Conservation (phyloP, 2,329 filamentous ascomycete species). For the Helotiales sp. region DNA sequence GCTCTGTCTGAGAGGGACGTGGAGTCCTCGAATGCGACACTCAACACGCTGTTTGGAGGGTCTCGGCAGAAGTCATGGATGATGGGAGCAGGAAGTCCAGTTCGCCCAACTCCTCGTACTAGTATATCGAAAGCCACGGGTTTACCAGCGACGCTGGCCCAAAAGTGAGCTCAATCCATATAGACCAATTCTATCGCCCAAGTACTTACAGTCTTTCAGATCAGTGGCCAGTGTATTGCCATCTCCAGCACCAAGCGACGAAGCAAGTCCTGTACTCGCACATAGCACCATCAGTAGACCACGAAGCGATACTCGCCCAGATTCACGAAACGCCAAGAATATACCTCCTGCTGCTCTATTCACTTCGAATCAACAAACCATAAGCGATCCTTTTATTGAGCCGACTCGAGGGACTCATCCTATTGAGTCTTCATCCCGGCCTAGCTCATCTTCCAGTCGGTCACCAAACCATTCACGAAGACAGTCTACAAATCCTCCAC, state of each 20-base stretch:
- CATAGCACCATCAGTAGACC: slow-evolving; percentile 43
- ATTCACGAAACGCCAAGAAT: slow-evolving; percentile 10
- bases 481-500: slow-evolving; percentile 5
- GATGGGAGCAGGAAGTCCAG: slow-evolving; percentile 34
- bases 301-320: slow-evolving; percentile 17
- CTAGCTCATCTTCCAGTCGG: slow-evolving; percentile 5
- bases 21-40: slow-evolving; percentile 43
- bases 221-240: slow-evolving; percentile 21
- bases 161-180: slow-evolving; percentile 29
- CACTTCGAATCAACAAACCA: background rate
- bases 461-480: background rate
- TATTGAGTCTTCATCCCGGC: background rate
- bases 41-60: slow-evolving; percentile 44
- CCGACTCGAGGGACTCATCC: background rate
- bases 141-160: slow-evolving; percentile 20
- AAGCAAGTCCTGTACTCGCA: slow-evolving; percentile 54
- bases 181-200: background rate
- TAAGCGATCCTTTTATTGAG: slow-evolving; percentile 11
- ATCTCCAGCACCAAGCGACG: slow-evolving; percentile 68
- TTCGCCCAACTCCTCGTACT: slow-evolving; percentile 41
- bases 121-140: slow-evolving; percentile 28
- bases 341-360: slow-evolving; percentile 4
- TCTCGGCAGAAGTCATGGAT: slow-evolving; percentile 44
- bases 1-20: slow-evolving; percentile 40
- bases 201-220: slow-evolving; percentile 23